Conservation (phyloP, 345 rosid genomes). For the Eucalyptus regnans region DNA sequence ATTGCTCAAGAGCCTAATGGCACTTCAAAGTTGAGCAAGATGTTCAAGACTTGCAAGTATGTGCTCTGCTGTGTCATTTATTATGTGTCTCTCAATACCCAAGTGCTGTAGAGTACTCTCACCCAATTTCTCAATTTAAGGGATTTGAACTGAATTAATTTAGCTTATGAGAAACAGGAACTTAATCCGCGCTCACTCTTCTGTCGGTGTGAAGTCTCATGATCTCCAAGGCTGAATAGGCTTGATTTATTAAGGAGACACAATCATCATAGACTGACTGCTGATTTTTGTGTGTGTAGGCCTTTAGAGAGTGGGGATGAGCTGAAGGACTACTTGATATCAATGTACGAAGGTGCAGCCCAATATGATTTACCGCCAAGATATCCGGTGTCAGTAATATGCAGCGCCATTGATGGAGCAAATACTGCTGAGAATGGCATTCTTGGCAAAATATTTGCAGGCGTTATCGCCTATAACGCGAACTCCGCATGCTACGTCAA, state of each 20-base stretch:
- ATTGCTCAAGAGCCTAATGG: not conserved
- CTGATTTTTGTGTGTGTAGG: not conserved
- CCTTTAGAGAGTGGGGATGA: not conserved
- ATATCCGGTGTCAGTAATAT: not conserved
- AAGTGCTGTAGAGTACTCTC: not conserved
- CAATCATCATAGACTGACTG: not conserved
- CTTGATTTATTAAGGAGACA: not conserved
- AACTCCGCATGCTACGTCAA: not conserved
- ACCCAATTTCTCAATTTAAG: not conserved
- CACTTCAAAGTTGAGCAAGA: not conserved
- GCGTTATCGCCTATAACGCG: not conserved
- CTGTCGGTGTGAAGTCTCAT: not conserved
- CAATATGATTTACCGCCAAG: not conserved
- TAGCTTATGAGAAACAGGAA: not conserved
- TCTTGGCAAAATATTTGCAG: not conserved
- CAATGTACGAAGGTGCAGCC: not conserved
- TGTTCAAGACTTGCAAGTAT: not conserved
- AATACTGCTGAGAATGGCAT: not conserved
- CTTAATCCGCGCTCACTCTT: not conserved
- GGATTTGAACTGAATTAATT: not conserved
- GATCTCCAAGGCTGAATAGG: not conserved
- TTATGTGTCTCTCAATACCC: not conserved
- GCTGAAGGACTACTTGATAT: not conserved
- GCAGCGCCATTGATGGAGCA: not conserved
- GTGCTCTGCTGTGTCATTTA: not conserved